These are phyloP conservation scores for Suillus spraguei DNA, from an alignment of 768 basidiomycete species.

Conservation along the genomic window DNA sequence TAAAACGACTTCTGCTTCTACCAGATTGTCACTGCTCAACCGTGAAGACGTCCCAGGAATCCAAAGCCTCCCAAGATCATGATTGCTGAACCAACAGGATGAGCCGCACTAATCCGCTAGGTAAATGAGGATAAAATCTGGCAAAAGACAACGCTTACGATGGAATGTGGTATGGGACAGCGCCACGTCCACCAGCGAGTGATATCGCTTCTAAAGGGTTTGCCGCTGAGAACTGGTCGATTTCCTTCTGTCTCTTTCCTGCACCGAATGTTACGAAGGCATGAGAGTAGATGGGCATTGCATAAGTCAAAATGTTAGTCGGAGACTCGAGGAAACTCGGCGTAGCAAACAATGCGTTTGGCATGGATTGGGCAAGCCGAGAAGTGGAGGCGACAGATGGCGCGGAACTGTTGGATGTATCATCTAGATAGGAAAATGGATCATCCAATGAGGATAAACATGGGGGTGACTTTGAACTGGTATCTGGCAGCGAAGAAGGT, in stretches of 20 bases:
- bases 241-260: slow-evolving; percentile 81
- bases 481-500: slow-evolving; percentile 5
- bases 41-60: slow-evolving; percentile 79
- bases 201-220: slow-evolving; percentile 66
- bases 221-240: slow-evolving; percentile 75
- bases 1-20: slow-evolving; percentile 91
- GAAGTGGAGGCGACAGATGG: slow-evolving; percentile 24
- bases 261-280: slow-evolving; percentile 88
- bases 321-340: slow-evolving; percentile 36
- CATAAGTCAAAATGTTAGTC: slow-evolving; percentile 47
- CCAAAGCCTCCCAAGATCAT: slow-evolving; percentile 91
- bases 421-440: slow-evolving; percentile 65
- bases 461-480: background rate
- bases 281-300: slow-evolving; percentile 64
- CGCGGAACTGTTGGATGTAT: slow-evolving; percentile 33
- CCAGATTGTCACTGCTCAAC: slow-evolving; percentile 88
- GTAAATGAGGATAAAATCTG: slow-evolving; percentile 12
- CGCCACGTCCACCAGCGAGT: slow-evolving; percentile 48
- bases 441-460: slow-evolving; percentile 36
- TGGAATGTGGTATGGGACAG: slow-evolving; percentile 80
- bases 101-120: slow-evolving; percentile 58
- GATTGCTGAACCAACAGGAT: slow-evolving; percentile 77
- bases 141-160: slow-evolving; percentile 50
- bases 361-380: slow-evolving; percentile 23
- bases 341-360: slow-evolving; percentile 37